Evolutionary conservation across 495 filamentous ascomycete genomes (phyloP).

Genomic region (Penicillium silybi): DNA sequence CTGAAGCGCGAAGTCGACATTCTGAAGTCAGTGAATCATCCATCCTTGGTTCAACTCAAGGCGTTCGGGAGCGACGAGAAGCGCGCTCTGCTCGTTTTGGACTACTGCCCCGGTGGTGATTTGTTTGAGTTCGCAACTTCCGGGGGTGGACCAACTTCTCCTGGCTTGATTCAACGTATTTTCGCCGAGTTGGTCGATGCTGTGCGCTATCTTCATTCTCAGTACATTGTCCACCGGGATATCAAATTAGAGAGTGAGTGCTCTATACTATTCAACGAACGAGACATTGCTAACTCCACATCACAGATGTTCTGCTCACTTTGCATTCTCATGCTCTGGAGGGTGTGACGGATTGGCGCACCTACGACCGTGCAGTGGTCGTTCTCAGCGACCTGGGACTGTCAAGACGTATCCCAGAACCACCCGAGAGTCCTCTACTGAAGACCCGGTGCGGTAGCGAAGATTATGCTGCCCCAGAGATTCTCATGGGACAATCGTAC

Average conservation of each 20-base stretch:
- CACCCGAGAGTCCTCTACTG: constrained; percentile 67
- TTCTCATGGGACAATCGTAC: constrained; percentile 91
- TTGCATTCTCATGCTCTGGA: constrained; percentile 55
- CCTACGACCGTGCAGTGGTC: constrained; percentile 72
- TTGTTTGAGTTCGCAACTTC: constrained; percentile 84
- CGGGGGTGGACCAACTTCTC: constrained; percentile 58
- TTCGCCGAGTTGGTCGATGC: constrained; percentile 86
- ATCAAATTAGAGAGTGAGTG: constrained; percentile 95
- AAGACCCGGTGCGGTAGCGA: constrained; percentile 91
- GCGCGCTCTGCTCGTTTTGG: constrained; percentile 78
- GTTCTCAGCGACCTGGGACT: constrained; percentile 92
- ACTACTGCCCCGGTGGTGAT: constrained; percentile 91
- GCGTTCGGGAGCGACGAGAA: constrained; percentile 79
- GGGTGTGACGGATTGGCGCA: constrained; percentile 56
- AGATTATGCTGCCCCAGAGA: constrained; percentile 95
- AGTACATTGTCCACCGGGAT: constrained; percentile 90
- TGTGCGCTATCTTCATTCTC: constrained; percentile 75
- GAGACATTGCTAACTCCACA: neutral
- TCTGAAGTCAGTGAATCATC: constrained; percentile 79
- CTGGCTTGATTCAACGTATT: constrained; percentile 72
- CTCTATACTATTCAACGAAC: neutral
- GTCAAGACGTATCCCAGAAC: constrained; percentile 71
- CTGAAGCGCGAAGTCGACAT: constrained; percentile 94
- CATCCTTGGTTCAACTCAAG: constrained; percentile 83
- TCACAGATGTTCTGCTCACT: constrained; percentile 84